Conservation (phyloP, 345 rosid species). For the Ceriops zippeliana region DNA sequence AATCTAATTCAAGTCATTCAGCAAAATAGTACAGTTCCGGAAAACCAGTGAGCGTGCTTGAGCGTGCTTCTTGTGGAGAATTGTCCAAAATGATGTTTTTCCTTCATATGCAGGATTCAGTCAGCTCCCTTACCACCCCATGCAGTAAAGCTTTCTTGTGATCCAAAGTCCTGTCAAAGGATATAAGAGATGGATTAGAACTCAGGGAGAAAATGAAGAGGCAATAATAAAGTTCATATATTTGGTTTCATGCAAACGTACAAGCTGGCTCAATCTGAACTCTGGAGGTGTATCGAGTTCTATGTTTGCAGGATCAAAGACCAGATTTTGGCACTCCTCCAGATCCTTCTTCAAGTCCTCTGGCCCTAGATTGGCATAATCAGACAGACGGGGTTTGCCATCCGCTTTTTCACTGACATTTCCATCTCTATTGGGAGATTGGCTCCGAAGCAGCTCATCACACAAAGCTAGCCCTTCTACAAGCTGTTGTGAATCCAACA, state of each 20-base stretch:
- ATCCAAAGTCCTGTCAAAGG: constrained; percentile 71
- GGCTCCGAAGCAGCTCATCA: constrained; percentile 71
- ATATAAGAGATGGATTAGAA: background rate
- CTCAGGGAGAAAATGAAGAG: background rate
- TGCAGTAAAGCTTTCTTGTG: constrained; percentile 83
- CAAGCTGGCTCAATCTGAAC: constrained; percentile 89
- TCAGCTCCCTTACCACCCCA: constrained; percentile 63
- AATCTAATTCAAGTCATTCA: background rate
- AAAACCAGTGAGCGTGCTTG: background rate
- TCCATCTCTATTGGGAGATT: constrained; percentile 61
- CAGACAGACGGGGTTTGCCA: constrained; percentile 54
- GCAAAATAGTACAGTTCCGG: constrained; percentile 11
- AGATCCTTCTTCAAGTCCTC: constrained; percentile 75
- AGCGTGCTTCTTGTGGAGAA: background rate
- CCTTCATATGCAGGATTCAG: constrained; percentile 8
- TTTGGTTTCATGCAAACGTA: constrained; percentile 24
- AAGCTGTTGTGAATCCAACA: constrained; percentile 81
- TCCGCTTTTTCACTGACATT: constrained; percentile 33
- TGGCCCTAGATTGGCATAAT: constrained; percentile 66
- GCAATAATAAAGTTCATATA: background rate
- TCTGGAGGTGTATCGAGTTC: constrained; percentile 94
- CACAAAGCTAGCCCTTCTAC: constrained; percentile 85
- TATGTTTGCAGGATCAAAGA: constrained; percentile 66
- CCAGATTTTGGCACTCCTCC: constrained; percentile 75
- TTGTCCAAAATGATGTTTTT: background rate